A percentile compares a stretch with the other conserved stretches of the same genome.
phyloP scores from a whole-genome alignment of 148 eudicot genomes.

The Arctostaphylos glauca region DNA sequence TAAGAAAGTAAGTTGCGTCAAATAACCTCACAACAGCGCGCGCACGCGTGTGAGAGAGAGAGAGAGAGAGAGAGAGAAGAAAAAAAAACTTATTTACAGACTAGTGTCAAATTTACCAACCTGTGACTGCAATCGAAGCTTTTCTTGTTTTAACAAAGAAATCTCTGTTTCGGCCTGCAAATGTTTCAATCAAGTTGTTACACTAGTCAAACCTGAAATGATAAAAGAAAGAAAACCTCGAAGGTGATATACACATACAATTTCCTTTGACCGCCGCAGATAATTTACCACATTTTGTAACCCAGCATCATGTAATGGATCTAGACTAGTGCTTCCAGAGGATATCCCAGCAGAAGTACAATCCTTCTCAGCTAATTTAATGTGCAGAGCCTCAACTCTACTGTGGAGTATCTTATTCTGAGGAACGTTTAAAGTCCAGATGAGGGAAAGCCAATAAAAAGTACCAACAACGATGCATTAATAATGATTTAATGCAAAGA shows the following conservation, averaged over 20 bases:
- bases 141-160: constrained; percentile 87
- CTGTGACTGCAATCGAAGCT: constrained; percentile 80
- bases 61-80: background rate
- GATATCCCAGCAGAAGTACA: constrained; percentile 45
- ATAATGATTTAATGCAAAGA: background rate
- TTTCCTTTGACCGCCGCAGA: constrained; percentile 93
- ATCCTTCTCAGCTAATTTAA: constrained; percentile 69
- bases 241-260: constrained; percentile 35
- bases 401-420: constrained; percentile 76
- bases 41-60: background rate
- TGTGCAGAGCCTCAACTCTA: constrained; percentile 82
- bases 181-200: background rate
- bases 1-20: background rate
- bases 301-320: constrained; percentile 52
- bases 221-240: background rate
- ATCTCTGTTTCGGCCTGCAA: constrained; percentile 86
- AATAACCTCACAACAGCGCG: background rate
- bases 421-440: background rate
- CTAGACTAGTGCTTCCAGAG: constrained; percentile 35
- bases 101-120: constrained; percentile 16
- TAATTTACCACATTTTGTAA: constrained; percentile 78
- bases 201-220: background rate
- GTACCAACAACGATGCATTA: background rate
- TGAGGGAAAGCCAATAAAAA: constrained; percentile 10
- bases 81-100: background rate